Evolutionary conservation across 1,284 basidiomycete genomes (phyloP).

Genomic region (Ceratobasidium papillatum): DNA sequence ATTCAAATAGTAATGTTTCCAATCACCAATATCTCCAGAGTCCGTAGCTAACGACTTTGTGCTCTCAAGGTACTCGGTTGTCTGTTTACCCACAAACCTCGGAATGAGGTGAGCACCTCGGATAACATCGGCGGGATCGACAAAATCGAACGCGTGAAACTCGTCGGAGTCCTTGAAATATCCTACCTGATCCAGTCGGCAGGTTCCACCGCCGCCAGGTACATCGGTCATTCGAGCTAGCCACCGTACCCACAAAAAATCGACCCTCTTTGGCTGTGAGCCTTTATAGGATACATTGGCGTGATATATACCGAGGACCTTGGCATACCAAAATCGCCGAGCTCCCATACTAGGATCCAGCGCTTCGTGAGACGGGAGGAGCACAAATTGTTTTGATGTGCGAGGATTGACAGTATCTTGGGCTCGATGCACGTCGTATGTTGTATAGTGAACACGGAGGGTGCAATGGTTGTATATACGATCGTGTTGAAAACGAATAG

Average conservation of each 20-base stretch:
- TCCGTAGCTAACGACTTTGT: conserved; percentile 22
- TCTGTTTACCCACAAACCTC: conserved; percentile 45
- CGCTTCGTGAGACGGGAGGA: neutral
- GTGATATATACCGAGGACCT: conserved; percentile 52
- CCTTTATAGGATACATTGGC: conserved; percentile 42
- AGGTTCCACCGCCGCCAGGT: conserved; percentile 43
- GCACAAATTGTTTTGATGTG: neutral
- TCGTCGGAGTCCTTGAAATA: conserved; percentile 48
- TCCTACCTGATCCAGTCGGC: conserved; percentile 49
- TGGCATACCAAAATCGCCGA: conserved; percentile 51
- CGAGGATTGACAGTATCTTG: conserved; percentile 35
- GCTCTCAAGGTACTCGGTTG: neutral
- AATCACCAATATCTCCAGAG: conserved; percentile 25
- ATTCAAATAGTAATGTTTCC: conserved; percentile 39
- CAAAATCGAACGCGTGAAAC: conserved; percentile 54
- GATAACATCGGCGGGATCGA: conserved; percentile 54
- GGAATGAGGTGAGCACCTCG: conserved; percentile 53
- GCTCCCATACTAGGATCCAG: neutral
- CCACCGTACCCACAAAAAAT: conserved; percentile 51
- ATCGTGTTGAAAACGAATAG: conserved; percentile 2
- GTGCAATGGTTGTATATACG: conserved; percentile 5
- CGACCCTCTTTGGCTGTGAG: conserved; percentile 2
- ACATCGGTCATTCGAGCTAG: conserved; percentile 43
- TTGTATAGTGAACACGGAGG: conserved; percentile 28
- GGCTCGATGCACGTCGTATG: conserved; percentile 33